Evolutionary conservation across 2,329 filamentous ascomycete genomes (phyloP), one percentile per base, ranked within the genome.

Genomic region (Clarireedia hainanense): DNA sequence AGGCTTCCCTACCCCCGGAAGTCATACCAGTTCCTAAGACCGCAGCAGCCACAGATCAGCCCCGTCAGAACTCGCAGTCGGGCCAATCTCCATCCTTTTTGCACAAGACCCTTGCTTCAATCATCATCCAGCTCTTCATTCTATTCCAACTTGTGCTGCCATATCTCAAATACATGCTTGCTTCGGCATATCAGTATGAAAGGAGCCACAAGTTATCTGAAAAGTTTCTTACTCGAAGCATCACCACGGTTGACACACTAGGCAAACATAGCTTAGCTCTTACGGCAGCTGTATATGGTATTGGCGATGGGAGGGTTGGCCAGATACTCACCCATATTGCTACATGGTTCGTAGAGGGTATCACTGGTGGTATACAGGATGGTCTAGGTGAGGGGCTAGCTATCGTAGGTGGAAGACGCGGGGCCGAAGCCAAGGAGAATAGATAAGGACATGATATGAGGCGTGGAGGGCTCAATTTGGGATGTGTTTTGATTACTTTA

Each of bases 291-390:
- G 72, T 88, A 3, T 77, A 76, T 57, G 77, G 76, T 46, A 76
- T 87, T 70, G 80, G 84, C 23, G 81, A 87, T 57, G 85, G 85
- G 0, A 80, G 76, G 58, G 71, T 87, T n/a, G 83, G 84, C 0
- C 76, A 81, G 58, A 72, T 75, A 3, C 66, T 88, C 23, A 75
- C 78, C 17, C 78, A 80, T 34, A 65, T 80, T 9, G 75, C 78
- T 2, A 67, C 77, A 3, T 89, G 85, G 81, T 78, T 82, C 64
- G 69, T 86, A 1, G 77, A 84, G 59, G 80, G 83, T 20, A 72
- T 89, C 50, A 77, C 81, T 2, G 84, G 82, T 14, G 87, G 86
- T 0, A 73, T 89, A 43, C 81, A 83, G 63, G 83, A 89, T 62
- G 84, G 86, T 5, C 72, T 78, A 37, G 76, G 74, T 1, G 76